Evolutionary conservation across 306 rosid species (phyloP).

Genomic region (Quercus agrifolia): DNA sequence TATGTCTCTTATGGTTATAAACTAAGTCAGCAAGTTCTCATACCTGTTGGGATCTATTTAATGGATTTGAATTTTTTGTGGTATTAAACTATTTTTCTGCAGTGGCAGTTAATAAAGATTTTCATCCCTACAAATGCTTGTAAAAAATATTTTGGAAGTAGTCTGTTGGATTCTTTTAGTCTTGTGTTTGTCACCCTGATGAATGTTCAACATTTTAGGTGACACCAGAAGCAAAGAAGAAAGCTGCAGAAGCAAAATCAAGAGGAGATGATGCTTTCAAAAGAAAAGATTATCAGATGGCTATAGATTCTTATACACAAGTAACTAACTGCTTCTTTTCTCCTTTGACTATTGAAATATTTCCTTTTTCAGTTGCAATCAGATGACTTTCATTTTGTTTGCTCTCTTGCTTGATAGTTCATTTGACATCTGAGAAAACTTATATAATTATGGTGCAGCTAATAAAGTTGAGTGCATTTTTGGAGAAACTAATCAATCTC

Average conservation of each 20-base stretch:
- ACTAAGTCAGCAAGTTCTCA: background rate
- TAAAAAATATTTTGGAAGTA: background rate
- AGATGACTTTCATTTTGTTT: background rate
- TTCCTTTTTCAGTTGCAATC: background rate
- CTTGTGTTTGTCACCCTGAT: background rate
- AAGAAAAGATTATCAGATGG: conserved; percentile 51
- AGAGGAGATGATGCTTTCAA: conserved; percentile 90
- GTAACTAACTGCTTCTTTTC: conserved; percentile 34
- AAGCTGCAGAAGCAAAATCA: conserved; percentile 88
- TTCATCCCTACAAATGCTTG: background rate
- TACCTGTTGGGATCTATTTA: background rate
- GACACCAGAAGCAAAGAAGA: conserved; percentile 70
- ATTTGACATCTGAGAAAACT: background rate
- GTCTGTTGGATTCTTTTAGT: background rate
- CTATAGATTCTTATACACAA: conserved; percentile 89
- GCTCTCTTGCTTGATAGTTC: background rate
- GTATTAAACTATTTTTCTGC: background rate
- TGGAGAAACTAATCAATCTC: background rate
- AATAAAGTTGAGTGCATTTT: background rate
- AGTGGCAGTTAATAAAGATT: background rate
- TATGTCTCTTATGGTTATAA: background rate
- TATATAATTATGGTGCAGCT: no score
- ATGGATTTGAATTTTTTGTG: background rate
- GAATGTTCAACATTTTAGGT: conserved; percentile 48
- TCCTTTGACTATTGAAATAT: conserved; percentile 10